Evolutionary conservation across 208 protist species (phyloP), one percentile per base, ranked within the genome.

Genomic region (Phytomonas sp.): DNA sequence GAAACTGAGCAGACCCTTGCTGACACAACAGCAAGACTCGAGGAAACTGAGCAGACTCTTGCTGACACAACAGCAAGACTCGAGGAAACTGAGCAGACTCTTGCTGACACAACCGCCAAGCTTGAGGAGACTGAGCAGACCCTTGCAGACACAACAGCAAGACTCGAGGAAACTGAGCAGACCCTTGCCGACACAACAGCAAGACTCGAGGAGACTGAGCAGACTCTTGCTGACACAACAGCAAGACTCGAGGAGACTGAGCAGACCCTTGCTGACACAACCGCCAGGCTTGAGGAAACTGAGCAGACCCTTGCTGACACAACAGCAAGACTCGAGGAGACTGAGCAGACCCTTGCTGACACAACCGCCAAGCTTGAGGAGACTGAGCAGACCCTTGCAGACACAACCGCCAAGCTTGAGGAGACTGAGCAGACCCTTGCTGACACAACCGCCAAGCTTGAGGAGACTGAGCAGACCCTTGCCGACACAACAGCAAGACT

Each of bases 281-380:
- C 71, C n/a, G 67, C 67, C 33, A 75, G 76, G 66, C 75, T 82
- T 4, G 73, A 77, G 37, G 70, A 59, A 6, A 77, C 70, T 29
- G 64, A 77, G 62, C 76, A 72, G 32, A 19, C 33, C 49, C 74
- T 81, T 5, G 45, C 23, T 12, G 72, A 76, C 23, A 76, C 76
- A 4, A 56, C 59, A 29, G 67, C 60, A 33, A 79, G 75, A 56
- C 72, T 79, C 0, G 62, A 34, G 11, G 68, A 76, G 23, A 80
- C 75, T 16, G 78, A 83, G 67, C 42, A 69, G 12, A 59, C 74
- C 69, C 49, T 86, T 19, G 36, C 74, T 45, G 71, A 77, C 34
- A 78, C 71, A 8, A 45, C 64, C 11, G 70, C 63, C n/a, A 75
- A 85, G 72, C 72, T 88, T 0, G 62, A 81, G 67, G 70, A 72